These are phyloP conservation scores for Paramecium primaurelia DNA, from an alignment of 73 alveolate species.

Conservation along the genomic window DNA sequence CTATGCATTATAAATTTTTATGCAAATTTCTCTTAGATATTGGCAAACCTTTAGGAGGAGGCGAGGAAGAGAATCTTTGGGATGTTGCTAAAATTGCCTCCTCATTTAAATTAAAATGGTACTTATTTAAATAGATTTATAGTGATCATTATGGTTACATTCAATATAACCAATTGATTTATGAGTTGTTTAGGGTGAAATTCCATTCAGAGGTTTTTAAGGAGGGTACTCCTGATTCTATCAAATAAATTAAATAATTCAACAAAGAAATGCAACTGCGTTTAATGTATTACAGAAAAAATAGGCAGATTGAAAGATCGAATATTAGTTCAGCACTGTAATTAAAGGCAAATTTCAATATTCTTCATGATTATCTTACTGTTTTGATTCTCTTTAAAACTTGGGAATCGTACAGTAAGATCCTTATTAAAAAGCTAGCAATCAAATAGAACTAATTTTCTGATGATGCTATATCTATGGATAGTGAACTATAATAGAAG, in stretches of 20 bases:
- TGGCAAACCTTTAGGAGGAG: constrained; percentile 25
- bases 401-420: background rate
- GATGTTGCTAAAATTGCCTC: constrained; percentile 40
- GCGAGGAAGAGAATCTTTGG: background rate
- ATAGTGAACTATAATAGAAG: background rate
- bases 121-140: background rate
- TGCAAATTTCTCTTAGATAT: background rate
- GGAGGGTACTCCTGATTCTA: background rate
- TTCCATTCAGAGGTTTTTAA: constrained; percentile 22
- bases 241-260: background rate
- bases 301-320: background rate
- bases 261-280: constrained; percentile 2
- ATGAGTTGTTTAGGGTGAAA: background rate
- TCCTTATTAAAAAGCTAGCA: background rate
- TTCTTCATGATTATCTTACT: constrained; percentile 7
- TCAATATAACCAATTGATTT: background rate
- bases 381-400: background rate
- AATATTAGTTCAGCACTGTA: background rate
- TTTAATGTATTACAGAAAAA: background rate
- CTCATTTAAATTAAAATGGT: background rate
- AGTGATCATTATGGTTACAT: constrained; percentile 33
- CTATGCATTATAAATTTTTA: background rate
- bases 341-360: background rate
- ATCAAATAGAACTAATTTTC: background rate
- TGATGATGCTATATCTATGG: background rate